Evolutionary conservation across 139 green algal species (phyloP).

Genomic region (Coccomyxa sp.): DNA sequence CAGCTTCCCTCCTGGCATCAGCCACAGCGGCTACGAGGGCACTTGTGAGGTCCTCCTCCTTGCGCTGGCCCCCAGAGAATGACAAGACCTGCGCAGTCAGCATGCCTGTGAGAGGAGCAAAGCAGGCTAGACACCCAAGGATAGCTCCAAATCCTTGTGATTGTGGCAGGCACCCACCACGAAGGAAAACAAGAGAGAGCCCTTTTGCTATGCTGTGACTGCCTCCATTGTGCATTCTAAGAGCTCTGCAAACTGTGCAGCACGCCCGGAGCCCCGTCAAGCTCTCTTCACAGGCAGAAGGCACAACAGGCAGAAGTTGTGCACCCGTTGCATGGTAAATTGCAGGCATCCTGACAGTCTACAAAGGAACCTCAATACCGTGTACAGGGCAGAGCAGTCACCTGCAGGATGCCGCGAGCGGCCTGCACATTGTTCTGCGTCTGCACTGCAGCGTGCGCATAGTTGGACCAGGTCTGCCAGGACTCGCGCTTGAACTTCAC

Average conservation of each 20-base stretch:
- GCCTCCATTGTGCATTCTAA: neutral
- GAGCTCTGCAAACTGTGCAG: neutral
- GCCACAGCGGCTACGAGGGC: conserved; percentile 37
- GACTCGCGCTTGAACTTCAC: conserved; percentile 68
- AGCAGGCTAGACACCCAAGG: neutral
- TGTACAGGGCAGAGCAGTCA: neutral
- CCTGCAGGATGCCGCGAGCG: conserved; percentile 42
- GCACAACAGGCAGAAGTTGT: neutral
- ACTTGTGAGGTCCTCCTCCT: conserved; percentile 38
- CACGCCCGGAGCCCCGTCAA: neutral
- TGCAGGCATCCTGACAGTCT: neutral
- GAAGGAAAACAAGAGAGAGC: neutral
- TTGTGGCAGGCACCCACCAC: neutral
- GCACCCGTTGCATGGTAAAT: neutral
- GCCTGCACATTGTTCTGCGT: conserved; percentile 27
- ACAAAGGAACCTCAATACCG: neutral
- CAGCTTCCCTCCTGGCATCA: conserved; percentile 2
- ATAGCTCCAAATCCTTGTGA: neutral
- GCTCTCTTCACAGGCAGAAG: neutral
- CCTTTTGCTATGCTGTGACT: neutral
- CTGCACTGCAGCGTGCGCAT: conserved; percentile 50
- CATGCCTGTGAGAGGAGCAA: neutral
- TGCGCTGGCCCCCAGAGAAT: conserved; percentile 36
- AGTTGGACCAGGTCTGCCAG: conserved; percentile 94
- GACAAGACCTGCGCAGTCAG: conserved; percentile 38